Conservation (phyloP, 495 filamentous ascomycete genomes). For the Hyphodiscus hymeniophilus region DNA sequence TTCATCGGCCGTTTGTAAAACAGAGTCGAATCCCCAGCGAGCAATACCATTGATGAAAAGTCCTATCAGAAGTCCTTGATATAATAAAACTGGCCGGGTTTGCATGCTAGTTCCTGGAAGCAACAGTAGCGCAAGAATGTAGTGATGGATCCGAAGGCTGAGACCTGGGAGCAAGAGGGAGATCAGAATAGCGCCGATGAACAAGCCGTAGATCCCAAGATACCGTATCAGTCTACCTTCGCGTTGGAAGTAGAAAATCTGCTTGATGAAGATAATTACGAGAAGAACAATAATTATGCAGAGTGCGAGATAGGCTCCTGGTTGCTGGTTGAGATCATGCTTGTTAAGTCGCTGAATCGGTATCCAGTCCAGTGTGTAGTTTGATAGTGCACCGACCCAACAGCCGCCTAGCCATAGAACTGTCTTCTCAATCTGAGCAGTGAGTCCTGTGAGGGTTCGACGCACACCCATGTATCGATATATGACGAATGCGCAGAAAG, state of each 20-base stretch:
- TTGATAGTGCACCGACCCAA: slow-evolving; percentile 75
- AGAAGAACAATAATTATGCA: slow-evolving; percentile 57
- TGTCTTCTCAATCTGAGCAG: slow-evolving; percentile 61
- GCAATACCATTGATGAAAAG: slow-evolving; percentile 90
- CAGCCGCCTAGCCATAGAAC: slow-evolving; percentile 64
- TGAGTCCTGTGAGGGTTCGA: slow-evolving; percentile 44
- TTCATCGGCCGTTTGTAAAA: slow-evolving; percentile 74
- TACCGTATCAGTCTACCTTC: slow-evolving; percentile 63
- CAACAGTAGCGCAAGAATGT: slow-evolving; percentile 75
- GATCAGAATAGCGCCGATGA: slow-evolving; percentile 20
- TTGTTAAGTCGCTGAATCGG: slow-evolving; percentile 72
- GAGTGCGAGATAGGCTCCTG: slow-evolving; percentile 66
- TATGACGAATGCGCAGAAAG: slow-evolving; percentile 66
- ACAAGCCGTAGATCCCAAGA: slow-evolving; percentile 59
- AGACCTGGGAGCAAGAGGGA: slow-evolving; percentile 42
- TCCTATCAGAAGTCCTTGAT: slow-evolving; percentile 81
- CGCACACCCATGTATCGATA: slow-evolving; percentile 57
- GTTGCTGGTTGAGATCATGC: slow-evolving; percentile 67
- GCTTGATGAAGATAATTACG: slow-evolving; percentile 49
- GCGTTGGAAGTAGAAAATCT: slow-evolving; percentile 67
- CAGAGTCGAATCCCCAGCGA: slow-evolving; percentile 84
- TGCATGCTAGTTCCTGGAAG: slow-evolving; percentile 80
- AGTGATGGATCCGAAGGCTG: slow-evolving; percentile 89
- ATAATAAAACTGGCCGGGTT: slow-evolving; percentile 68
- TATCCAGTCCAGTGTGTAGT: slow-evolving; percentile 78